phyloP scores from a whole-genome alignment of 371 early-diverging fungal genomes.

The Choanephora cucurbitarum region DNA sequence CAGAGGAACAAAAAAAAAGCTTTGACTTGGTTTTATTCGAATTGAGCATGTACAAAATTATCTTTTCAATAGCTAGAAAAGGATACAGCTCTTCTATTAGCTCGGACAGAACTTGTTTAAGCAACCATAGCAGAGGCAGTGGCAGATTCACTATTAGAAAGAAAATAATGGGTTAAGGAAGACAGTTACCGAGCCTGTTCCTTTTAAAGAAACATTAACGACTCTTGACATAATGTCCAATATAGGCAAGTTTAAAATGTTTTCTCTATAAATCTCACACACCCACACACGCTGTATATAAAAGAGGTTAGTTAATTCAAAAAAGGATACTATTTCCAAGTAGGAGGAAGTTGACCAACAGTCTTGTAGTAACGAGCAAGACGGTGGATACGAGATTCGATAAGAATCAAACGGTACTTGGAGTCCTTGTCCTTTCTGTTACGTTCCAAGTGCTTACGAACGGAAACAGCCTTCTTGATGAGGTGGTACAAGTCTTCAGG shows the following conservation, averaged over 20 bases:
- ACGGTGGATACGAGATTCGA: slow-evolving; percentile 99
- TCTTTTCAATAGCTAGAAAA: not conserved
- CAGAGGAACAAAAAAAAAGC: too few species aligned
- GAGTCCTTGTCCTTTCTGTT: slow-evolving; percentile 99
- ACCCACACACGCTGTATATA: not conserved
- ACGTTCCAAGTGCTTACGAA: slow-evolving; percentile 99
- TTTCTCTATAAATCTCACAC: not conserved
- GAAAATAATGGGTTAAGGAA: slow-evolving; percentile 42
- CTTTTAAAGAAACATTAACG: slow-evolving; percentile 7
- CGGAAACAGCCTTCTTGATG: slow-evolving; percentile 99
- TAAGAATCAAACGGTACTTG: slow-evolving; percentile 99
- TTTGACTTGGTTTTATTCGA: too few species aligned
- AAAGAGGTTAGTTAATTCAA: slow-evolving; percentile 33
- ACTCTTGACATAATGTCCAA: slow-evolving; percentile 25
- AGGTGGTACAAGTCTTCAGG: slow-evolving; percentile 99
- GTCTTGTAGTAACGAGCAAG: slow-evolving; percentile 99
- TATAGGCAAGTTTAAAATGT: slow-evolving; percentile 24
- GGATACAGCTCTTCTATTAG: not conserved
- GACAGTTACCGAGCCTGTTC: slow-evolving; percentile 42
- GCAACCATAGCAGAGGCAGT: slow-evolving; percentile 56
- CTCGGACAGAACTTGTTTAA: slow-evolving; percentile 20
- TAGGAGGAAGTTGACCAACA: slow-evolving; percentile 95
- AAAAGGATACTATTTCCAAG: slow-evolving; percentile 93
- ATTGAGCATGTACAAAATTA: not conserved
- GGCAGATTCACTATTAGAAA: slow-evolving; percentile 47